Evolutionary conservation across 2,329 filamentous ascomycete genomes (phyloP).

Genomic region (Colletotrichum graminicola): DNA sequence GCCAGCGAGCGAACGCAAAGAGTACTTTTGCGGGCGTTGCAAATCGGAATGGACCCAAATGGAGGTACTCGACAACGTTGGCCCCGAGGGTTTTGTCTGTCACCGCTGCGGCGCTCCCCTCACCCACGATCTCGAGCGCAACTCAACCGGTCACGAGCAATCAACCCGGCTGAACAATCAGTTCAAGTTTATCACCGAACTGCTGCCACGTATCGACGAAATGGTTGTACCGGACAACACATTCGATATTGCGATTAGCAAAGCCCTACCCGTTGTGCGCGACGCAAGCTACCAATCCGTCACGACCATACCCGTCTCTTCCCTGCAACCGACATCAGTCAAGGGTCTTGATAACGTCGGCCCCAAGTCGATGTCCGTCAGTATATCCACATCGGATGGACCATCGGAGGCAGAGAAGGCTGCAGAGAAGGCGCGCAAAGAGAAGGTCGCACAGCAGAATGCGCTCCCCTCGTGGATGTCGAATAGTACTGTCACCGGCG

Average conservation of each 20-base stretch:
- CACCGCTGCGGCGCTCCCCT: slow-evolving; percentile 79
- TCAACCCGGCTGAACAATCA: slow-evolving; percentile 82
- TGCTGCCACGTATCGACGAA: slow-evolving; percentile 82
- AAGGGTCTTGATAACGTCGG: slow-evolving; percentile 75
- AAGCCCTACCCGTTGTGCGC: slow-evolving; percentile 73
- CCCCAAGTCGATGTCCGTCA: slow-evolving; percentile 77
- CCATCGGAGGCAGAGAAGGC: slow-evolving; percentile 75
- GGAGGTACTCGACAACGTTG: slow-evolving; percentile 85
- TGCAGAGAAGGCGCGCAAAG: slow-evolving; percentile 73
- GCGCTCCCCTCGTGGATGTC: slow-evolving; percentile 79
- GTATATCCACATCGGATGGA: slow-evolving; percentile 75
- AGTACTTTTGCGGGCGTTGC: slow-evolving; percentile 87
- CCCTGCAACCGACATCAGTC: slow-evolving; percentile 73
- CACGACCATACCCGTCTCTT: slow-evolving; percentile 69
- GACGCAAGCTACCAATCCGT: slow-evolving; percentile 70
- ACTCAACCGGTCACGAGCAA: slow-evolving; percentile 78
- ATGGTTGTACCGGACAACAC: slow-evolving; percentile 79
- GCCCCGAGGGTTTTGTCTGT: slow-evolving; percentile 82
- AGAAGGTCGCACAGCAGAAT: slow-evolving; percentile 76
- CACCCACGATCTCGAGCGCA: slow-evolving; percentile 74
- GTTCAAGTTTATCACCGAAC: slow-evolving; percentile 81
- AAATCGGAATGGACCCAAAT: slow-evolving; percentile 88
- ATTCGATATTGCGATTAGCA: slow-evolving; percentile 76
- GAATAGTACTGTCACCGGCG: slow-evolving; percentile 75
- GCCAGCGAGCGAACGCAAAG: slow-evolving; percentile 87